Base-by-base conservation (phyloP, 1,284 basidiomycete species). In the Vanrija sp. region DNA sequence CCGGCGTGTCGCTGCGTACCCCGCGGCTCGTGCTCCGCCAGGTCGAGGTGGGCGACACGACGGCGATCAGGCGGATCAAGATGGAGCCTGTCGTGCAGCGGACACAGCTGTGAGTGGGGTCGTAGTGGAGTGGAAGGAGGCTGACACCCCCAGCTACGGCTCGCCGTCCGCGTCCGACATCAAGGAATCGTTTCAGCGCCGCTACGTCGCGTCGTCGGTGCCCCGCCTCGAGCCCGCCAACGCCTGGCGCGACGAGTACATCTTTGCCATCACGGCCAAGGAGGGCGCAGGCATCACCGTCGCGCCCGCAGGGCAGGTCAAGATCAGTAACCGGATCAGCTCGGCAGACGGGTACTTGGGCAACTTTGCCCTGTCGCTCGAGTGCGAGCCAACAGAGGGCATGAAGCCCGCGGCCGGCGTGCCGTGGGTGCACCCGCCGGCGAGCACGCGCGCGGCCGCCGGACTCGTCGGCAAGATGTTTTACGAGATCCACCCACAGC, bases 401-500 rank as follows among this genome's bases (percentile, higher is more conserved):
- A 15, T 58, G 48, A 6, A 57, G 67, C 46, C 40, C 51, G 3
- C 62, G 63, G 7, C 52, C 52, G 62, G 65, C 18, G 42, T 52
- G 16, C 42, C 63, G 1, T 70, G 57, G 51, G 60, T 47, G 7
- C 66, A 72, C 42, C 72, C 72, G 0, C 59, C 61, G 0, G 60
- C 63, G 21, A 54, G 48, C 7, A 50, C 67, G 23, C 56, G 53
- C 5, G 42, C 51, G 1, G 43, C 56, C 25, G 62, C 59, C 3
- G 49, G 55, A 16, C 55, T 73, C 6, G 50, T 43, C 25, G 73
- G 66, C 14, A 64, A 64, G 51, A 51, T 75, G 61, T 75, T 73
- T 55, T 75, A 72, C 61, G 73, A 75, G 63, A 63, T 72, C 16
- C 73, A 75, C 55, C 73, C 73, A 5, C 73, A 75, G 45, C 50